Base-by-base conservation (phyloP, 2,329 filamentous ascomycete genomes). In the Botrytis fragariae region DNA sequence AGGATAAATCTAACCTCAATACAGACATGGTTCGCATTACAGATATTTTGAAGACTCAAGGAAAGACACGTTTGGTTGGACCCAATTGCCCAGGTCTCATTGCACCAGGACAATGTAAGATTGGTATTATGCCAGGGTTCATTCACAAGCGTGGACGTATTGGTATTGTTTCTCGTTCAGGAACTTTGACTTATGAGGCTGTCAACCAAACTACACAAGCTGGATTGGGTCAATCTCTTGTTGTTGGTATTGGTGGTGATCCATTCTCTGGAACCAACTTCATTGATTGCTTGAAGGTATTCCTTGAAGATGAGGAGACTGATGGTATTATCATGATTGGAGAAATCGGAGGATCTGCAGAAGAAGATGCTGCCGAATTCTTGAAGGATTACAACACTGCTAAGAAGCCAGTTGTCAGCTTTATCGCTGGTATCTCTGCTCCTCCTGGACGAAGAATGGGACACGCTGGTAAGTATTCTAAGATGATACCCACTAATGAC, bases 241-340 rank as follows among this genome's bases (percentile, higher is more conserved):
- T 99, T 81, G 93, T 99, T 81, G 96, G 96, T 82, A 98, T 99
- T 81, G 96, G 96, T 77, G 96, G 96, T 86, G 96, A 99, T 86
- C 96, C 96, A 80, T 99, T 99, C 89, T 95, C 92, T 81, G 96
- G 96, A 80, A 98, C 96, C 85, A 98, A 97, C 90, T 99, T 98
- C 88, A 98, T 99, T 85, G 96, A 99, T 89, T 98, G 95, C 89
- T 89, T 99, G 80, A 93, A 93, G 83, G 94, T 98, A 82, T 99
- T 99, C 90, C 90, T 97, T 80, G 88, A 97, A 84, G 96, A 99
- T 84, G 89, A 92, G 83, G 94, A 97, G 87, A 99, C 96, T 57
- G 96, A 99, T 83, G 96, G 96, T 82, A 98, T 99, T 86, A 98
- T 99, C 87, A 98, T 99, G 96, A 98, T 99, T 83, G 96, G 96